Evolutionary conservation across 2,329 filamentous ascomycete species (phyloP).

Genomic region (Monosporascus cannonballus): DNA sequence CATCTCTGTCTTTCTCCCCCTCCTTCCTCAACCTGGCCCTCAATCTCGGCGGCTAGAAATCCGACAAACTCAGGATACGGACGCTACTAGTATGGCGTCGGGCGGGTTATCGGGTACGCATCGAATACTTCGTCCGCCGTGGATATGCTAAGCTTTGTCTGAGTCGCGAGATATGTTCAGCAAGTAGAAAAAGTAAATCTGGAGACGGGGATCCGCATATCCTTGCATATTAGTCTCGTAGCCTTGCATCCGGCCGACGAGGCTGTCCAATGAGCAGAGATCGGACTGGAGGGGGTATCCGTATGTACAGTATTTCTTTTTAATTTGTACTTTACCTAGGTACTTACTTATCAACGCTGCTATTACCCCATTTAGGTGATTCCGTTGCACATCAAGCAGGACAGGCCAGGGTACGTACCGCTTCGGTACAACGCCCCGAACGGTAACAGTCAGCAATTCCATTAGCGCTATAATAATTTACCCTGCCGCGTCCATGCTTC

Average conservation of each 20-base stretch:
- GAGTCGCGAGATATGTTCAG: neutral
- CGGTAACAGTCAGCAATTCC: neutral
- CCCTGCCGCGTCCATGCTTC: neutral
- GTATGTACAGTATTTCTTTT: too few relatives aligned
- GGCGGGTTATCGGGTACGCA: too few relatives aligned
- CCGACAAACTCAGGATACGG: too few relatives aligned
- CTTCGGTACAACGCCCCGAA: too few relatives aligned
- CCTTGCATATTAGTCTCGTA: neutral
- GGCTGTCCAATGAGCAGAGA: neutral
- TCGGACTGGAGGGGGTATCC: neutral
- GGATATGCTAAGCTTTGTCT: neutral
- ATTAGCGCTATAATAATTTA: neutral
- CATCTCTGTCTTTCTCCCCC: slow-evolving; percentile 3
- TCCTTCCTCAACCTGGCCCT: neutral
- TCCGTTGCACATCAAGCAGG: too few relatives aligned
- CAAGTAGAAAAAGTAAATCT: neutral
- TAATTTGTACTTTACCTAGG: too few relatives aligned
- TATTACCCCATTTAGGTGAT: too few relatives aligned
- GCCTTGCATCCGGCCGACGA: neutral
- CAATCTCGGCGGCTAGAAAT: neutral
- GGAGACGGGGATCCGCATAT: neutral
- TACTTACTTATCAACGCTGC: too few relatives aligned
- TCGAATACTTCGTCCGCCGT: too few relatives aligned
- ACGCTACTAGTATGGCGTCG: too few relatives aligned
- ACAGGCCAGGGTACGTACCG: too few relatives aligned